These are phyloP conservation scores for Penicillium brevicompactum DNA, from an alignment of 2,329 filamentous ascomycete genomes.

Conservation along the genomic window DNA sequence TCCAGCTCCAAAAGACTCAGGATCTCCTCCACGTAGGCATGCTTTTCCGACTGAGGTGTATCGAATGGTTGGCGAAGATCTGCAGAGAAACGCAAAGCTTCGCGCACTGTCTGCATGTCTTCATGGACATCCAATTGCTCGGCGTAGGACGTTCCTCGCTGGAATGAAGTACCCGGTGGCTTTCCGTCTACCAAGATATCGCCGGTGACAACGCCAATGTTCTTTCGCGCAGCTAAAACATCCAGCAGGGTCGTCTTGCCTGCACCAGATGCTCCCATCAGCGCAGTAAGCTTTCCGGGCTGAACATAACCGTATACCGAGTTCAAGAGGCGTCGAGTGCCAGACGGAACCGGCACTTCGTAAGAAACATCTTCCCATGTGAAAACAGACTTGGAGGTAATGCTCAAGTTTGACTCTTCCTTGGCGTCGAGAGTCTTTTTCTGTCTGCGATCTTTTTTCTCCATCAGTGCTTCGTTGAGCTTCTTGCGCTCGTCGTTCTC, in stretches of 20 bases:
- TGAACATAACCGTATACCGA: constrained; percentile 53
- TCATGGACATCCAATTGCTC: constrained; percentile 69
- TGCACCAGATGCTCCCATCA: constrained; percentile 63
- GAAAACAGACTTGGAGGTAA: constrained; percentile 57
- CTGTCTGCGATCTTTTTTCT: constrained; percentile 41
- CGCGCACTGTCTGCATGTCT: constrained; percentile 63
- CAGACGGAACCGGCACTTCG: constrained; percentile 51
- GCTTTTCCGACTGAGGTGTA: constrained; percentile 61
- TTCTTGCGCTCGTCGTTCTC: constrained; percentile 41
- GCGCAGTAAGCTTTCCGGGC: constrained; percentile 52
- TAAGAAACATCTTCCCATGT: constrained; percentile 57
- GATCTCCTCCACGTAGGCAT: constrained; percentile 67
- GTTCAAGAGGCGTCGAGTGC: constrained; percentile 48
- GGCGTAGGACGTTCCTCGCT: constrained; percentile 65
- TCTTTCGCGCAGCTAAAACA: constrained; percentile 68
- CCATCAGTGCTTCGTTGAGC: constrained; percentile 41
- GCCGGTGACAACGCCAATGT: constrained; percentile 64
- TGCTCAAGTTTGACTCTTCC: constrained; percentile 51
- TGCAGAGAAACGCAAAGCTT: constrained; percentile 68
- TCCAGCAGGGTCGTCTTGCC: constrained; percentile 86
- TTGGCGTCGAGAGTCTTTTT: constrained; percentile 35
- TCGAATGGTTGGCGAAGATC: constrained; percentile 64
- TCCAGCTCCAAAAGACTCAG: constrained; percentile 67
- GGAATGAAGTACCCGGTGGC: constrained; percentile 60
- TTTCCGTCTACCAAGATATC: constrained; percentile 65